Evolutionary conservation across 2,329 filamentous ascomycete genomes (phyloP), one percentile per base, ranked within the genome.

Genomic region (Ceratocystis papillata): DNA sequence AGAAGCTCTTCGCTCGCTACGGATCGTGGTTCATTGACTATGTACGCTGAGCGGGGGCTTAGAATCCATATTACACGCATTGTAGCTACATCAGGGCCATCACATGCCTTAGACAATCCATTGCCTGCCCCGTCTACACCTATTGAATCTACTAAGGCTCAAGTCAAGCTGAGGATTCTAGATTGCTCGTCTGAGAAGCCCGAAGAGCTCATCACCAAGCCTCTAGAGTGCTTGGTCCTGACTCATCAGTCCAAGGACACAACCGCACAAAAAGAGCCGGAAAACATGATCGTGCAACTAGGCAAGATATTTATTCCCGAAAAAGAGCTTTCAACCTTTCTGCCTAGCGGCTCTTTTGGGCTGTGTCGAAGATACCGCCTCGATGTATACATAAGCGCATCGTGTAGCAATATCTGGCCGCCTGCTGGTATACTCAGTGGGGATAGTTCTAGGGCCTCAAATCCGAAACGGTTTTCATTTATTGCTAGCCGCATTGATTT

Each of bases 351-450:
- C 41, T 74, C 76, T 4, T 79, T 80, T 69, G 78, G 77, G 67
- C 73, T 83, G 48, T 79, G 78, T 37, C 77, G 81, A 62, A 73
- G 74, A 25, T 85, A 84, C 71, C 74, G 77, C 67, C 71, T 84
- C 15, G 73, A 76, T 22, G 73, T 83, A 48, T 81, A 84, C 70
- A 73, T 85, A 17, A 80, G 81, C 70, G 79, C 81, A 7, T 77
- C 77, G 5, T 77, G 77, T 57, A 77, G 78, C 65, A 73, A 75
- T 10, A 74, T 74, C 46, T 85, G 82, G 82, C 82, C 82, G 2
- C 82, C 82, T 0, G 71, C 79, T 15, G 77, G 79, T 28, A 70
- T 37, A 69, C 72, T 63, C 15, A 37, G 62, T 6, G 45, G 59
- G 7, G 25, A 53, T 6, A 10, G 20, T 5, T 20, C 48, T 20